Conservation (phyloP, 768 basidiomycete genomes). For the Strobilomyces echinocephalus region DNA sequence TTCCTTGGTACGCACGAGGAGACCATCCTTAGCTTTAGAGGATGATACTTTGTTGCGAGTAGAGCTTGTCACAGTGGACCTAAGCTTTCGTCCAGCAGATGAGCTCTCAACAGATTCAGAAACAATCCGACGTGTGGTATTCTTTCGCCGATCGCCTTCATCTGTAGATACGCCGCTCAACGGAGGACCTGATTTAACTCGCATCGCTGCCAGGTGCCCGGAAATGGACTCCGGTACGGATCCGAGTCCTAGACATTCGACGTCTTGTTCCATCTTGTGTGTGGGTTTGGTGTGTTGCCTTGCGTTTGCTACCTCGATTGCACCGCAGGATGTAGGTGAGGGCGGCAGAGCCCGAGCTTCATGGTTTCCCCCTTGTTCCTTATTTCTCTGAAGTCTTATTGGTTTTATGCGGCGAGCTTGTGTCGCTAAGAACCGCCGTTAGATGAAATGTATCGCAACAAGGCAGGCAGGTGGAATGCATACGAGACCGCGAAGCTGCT, state of each 20-base stretch:
- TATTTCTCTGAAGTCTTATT: conserved; percentile 8
- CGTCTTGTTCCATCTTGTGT: conserved; percentile 7
- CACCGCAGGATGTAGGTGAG: conserved; percentile 6
- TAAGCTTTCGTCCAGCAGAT: conserved; percentile 6
- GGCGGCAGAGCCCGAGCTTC: neutral
- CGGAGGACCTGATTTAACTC: conserved; percentile 16
- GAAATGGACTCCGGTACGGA: conserved; percentile 26
- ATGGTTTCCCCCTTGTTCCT: conserved; percentile 5
- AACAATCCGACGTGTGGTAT: conserved; percentile 11
- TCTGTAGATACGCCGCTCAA: neutral
- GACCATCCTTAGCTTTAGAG: neutral
- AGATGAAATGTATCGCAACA: neutral
- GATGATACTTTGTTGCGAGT: conserved; percentile 6
- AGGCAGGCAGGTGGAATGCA: neutral
- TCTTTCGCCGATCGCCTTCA: neutral
- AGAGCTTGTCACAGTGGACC: neutral
- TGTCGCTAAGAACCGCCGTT: conserved; percentile 9
- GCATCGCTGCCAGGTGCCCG: conserved; percentile 22
- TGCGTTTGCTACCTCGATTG: neutral
- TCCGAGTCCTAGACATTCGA: conserved; percentile 14
- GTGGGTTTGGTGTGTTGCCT: conserved; percentile 16
- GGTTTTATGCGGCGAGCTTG: conserved; percentile 12
- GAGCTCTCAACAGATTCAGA: conserved; percentile 16
- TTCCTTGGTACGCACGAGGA: neutral
- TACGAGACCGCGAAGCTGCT: conserved; percentile 19